Conservation (phyloP, 345 rosid genomes). For the Citrus hindsii region DNA sequence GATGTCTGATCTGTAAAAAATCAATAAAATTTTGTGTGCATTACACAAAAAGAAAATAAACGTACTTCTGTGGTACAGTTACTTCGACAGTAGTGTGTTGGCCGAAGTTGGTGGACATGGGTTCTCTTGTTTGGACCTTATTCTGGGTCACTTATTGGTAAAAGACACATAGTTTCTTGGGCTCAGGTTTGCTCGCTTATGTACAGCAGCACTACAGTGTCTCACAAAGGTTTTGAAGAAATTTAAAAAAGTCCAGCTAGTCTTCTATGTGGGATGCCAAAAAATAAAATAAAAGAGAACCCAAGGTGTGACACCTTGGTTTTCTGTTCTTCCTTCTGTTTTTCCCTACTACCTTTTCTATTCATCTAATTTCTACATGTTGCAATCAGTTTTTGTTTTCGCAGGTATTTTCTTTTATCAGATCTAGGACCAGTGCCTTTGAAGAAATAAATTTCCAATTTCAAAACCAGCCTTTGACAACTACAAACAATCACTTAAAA, state of each 20-base stretch:
- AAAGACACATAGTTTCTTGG: not conserved
- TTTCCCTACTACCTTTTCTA: too few relatives aligned
- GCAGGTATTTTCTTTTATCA: not conserved
- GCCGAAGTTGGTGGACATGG: not conserved
- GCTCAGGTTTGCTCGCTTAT: not conserved
- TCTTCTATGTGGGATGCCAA: not conserved
- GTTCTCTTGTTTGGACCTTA: not conserved
- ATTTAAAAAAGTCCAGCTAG: not conserved
- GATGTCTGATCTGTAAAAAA: constrained; percentile 73
- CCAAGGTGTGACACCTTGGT: too few relatives aligned
- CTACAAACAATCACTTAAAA: not conserved
- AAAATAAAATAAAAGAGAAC: too few relatives aligned
- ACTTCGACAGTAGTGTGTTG: not conserved
- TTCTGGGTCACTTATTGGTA: not conserved
- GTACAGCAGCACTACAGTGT: not conserved
- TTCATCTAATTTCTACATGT: not conserved
- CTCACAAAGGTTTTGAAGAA: not conserved
- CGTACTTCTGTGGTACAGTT: not conserved
- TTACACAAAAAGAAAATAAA: not conserved
- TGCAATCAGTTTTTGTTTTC: not conserved
- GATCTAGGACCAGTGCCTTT: not conserved
- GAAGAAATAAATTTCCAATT: not conserved
- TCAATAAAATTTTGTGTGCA: not conserved
- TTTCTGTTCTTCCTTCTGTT: too few relatives aligned
- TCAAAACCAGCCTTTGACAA: not conserved